Evolutionary conservation across 352 stramenopile species (phyloP), one percentile per base, ranked within the genome.

Genomic region (Aphanomyces stellatus): DNA sequence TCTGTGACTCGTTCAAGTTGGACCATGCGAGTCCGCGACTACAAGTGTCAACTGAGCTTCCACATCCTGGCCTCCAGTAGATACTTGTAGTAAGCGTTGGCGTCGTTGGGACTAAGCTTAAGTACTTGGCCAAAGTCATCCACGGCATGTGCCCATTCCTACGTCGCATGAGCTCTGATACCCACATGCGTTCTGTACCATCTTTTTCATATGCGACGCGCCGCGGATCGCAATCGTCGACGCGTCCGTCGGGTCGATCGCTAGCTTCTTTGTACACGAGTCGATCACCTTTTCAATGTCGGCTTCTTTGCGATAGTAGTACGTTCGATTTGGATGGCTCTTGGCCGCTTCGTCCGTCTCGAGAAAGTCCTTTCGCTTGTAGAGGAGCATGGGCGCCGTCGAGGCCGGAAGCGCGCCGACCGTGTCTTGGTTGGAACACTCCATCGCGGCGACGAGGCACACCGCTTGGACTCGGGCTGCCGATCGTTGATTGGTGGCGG

Each of bases 251-350:
- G 86, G 80, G 25, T 87, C 65, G 28, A 70, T 72, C 4, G 76
- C 72, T 22, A 96, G 75, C 63, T 90, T 88, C 19, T 69, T 81
- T 7, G 85, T 91, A 31, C 85, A 82, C 27, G 74, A 68, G 34
- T 89, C 81, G 53, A 96, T 80, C 43, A 95, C 71, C 24, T 87
- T 74, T 67, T 89, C 79, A 0, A 93, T 69, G 51, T 96, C 83
- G 3, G 76, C 75, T 15, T 78, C 69, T 56, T 90, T 90, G 34
- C 78, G 76, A 65, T 84, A 95, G 71, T 89, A 93, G 69, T 91
- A 92, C 31, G 80, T 88, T 30, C 85, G 76, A 40, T 87, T 87
- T 2, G 82, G 77, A 57, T 90, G 79, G 55, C 61, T 77, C 62
- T 87, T 80, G 8, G 80, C 80, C 22, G 69, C 79, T 62, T 83